phyloP scores from a whole-genome alignment of 331 rosid species.

The Malus hybrid region DNA sequence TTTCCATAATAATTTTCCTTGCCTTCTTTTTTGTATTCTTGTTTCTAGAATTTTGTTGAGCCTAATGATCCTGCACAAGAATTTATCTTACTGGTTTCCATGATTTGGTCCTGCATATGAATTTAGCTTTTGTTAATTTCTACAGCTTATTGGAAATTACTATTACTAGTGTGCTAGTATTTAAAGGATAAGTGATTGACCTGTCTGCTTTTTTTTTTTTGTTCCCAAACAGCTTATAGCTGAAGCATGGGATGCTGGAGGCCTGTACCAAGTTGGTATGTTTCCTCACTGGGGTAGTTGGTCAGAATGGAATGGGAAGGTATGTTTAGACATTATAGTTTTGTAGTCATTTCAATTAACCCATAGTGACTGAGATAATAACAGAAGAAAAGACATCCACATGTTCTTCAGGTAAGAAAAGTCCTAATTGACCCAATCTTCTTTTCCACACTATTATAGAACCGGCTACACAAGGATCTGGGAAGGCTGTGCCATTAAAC shows the following conservation, averaged over 20 bases:
- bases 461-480: neutral
- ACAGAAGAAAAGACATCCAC: neutral
- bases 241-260: conserved; percentile 99
- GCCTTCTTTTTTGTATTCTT: neutral
- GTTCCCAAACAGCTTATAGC: conserved; percentile 64
- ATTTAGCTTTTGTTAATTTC: neutral
- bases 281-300: conserved; percentile 98
- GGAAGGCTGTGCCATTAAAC: neutral
- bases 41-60: neutral
- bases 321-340: conserved; percentile 27
- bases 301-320: conserved; percentile 99
- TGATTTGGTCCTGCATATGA: neutral
- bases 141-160: conserved; percentile 1
- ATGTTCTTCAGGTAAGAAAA: neutral
- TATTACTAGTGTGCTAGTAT: conserved; percentile 6
- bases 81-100: neutral
- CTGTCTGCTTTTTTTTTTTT: conserved; percentile 14
- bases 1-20: neutral
- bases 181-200: neutral
- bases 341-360: neutral
- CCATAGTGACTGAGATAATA: neutral
- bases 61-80: neutral
- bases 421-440: neutral
- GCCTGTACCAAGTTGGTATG: conserved; percentile 90
- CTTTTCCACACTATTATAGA: neutral